Base-by-base conservation (phyloP, 768 basidiomycete genomes). In the Chlorophyllum brunneum region DNA sequence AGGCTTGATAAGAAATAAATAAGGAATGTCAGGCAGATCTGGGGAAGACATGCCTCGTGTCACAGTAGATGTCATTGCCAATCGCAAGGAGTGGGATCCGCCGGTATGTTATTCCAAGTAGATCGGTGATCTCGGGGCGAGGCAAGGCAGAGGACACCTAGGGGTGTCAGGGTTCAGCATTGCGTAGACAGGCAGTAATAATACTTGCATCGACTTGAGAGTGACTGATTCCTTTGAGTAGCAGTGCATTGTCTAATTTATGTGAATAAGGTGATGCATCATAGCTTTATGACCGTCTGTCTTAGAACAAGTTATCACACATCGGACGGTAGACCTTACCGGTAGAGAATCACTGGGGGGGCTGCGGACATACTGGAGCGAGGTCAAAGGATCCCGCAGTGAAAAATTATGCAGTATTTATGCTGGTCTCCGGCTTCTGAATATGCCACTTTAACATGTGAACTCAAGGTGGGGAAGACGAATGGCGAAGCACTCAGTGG, bases 61-160 rank as follows among this genome's bases (percentile, higher is more conserved):
- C 81, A 59, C 78, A 80, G 63, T 81, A 83, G 2, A 83, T 68
- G 58, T 83, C 81, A 57, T 77, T 79, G 11, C 81, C 82, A 38
- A 84, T 79, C 7, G 81, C 78, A 6, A 82, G 70, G 20, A 84
- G 68, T 8, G 82, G 81, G 22, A 85, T 80, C 11, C 78, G 74
- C 9, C 83, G 78, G 63, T 84, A 83, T 22, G 67, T 66, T 9
- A 84, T 65, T 2, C 81, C 82, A 5, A 77, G 70, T 1, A 74
- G 60, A 18, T 76, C 74, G 44, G 78, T 72, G 44, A 84, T 72
- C 60, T 79, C 82, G 5, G 81, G 77, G 11, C 82, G 79, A 30
- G 82, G 81, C 5, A 79, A 69, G n/a, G 69, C 63, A 45, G 61
- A 61, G 1, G 78, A 67, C 13, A 83, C 78, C 81, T 84, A 54